These are phyloP conservation scores for Microcera coccophila DNA, from an alignment of 2,329 filamentous ascomycete species.

Conservation along the genomic window DNA sequence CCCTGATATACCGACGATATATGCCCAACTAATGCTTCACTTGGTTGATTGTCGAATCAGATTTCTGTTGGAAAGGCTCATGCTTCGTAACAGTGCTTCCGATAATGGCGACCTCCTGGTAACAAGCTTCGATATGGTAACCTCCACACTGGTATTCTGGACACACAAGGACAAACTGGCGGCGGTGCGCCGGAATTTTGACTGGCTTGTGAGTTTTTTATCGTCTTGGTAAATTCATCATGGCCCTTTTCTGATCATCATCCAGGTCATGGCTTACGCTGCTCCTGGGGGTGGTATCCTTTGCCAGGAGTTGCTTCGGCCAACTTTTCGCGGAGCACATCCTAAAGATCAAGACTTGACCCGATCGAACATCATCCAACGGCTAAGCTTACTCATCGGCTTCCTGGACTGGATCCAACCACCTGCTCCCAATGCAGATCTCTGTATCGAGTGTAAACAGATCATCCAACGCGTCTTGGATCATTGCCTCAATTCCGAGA, in stretches of 20 bases:
- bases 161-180: not conserved
- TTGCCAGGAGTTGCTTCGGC: not conserved
- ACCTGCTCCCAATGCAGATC: not conserved
- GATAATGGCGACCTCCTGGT: not conserved
- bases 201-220: not conserved
- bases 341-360: not conserved
- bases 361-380: not conserved
- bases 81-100: too few relatives aligned
- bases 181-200: not conserved
- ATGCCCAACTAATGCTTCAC: too few relatives aligned
- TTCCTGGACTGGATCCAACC: not conserved
- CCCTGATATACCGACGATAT: too few relatives aligned
- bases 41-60: too few relatives aligned
- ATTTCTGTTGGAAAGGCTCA: too few relatives aligned
- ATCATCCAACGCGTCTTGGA: not conserved
- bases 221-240: too few relatives aligned
- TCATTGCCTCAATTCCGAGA: too few relatives aligned
- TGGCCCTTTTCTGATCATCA: not conserved
- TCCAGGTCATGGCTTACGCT: not conserved
- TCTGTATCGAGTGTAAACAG: not conserved
- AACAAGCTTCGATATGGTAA: not conserved
- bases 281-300: not conserved
- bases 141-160: not conserved
- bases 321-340: too few relatives aligned
- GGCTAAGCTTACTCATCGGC: not conserved